These are phyloP conservation scores for Torulaspora microellipsoides DNA, from an alignment of 805 yeast genomes.

Conservation along the genomic window DNA sequence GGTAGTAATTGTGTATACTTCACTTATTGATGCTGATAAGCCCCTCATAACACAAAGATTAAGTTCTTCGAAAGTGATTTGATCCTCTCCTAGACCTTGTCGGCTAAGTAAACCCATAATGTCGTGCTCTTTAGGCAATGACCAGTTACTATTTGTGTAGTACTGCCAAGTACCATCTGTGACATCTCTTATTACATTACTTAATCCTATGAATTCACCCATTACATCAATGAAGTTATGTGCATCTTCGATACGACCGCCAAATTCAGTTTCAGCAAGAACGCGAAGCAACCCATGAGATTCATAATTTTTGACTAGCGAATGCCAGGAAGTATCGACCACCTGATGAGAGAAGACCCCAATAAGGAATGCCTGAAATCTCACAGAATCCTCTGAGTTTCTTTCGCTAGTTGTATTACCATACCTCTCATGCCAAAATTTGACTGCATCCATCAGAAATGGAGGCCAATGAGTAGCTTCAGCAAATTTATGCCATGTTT, in stretches of 20 bases:
- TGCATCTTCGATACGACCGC: conserved; percentile 45
- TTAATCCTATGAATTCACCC: conserved; percentile 54
- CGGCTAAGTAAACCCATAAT: conserved; percentile 38
- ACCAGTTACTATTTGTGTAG: conserved; percentile 37
- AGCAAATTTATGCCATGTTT: conserved; percentile 40
- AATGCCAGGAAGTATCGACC: conserved; percentile 67
- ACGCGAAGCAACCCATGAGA: conserved; percentile 47
- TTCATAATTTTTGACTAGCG: conserved; percentile 38
- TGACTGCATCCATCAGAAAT: conserved; percentile 45
- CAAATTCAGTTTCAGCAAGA: conserved; percentile 50
- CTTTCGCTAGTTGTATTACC: conserved; percentile 4
- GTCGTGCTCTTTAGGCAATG: conserved; percentile 40
- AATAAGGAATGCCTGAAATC: conserved; percentile 49
- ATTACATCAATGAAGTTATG: conserved; percentile 57
- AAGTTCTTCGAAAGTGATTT: conserved; percentile 34
- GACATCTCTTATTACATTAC: conserved; percentile 31
- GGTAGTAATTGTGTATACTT: conserved; percentile 28
- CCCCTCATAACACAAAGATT: conserved; percentile 54
- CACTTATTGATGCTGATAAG: conserved; percentile 46
- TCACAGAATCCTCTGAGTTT: conserved; percentile 22
- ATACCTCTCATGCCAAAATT: conserved; percentile 38
- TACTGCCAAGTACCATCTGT: conserved; percentile 13
- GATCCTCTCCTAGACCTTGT: conserved; percentile 36
- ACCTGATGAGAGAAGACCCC: conserved; percentile 62
- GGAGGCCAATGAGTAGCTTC: conserved; percentile 73